A percentile compares a stretch with the other conserved stretches of the same genome.
phyloP scores from a whole-genome alignment of 1,284 basidiomycete genomes.

The Leccinum insigne region DNA sequence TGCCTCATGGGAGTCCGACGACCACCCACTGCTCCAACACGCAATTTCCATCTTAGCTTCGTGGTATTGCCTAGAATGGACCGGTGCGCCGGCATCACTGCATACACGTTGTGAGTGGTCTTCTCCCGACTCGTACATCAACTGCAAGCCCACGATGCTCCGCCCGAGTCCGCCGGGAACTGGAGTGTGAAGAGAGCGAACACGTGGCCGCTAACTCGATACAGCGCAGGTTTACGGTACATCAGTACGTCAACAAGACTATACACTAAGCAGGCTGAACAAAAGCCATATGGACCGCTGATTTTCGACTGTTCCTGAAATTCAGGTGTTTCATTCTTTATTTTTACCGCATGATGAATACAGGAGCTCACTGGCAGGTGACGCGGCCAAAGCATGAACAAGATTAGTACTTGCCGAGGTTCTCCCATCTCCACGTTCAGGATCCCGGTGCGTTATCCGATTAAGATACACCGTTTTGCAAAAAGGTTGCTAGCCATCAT shows the following conservation, averaged over 20 bases:
- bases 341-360: neutral
- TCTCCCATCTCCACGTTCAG: neutral
- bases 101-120: neutral
- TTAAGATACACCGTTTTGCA: neutral
- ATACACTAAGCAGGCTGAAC: neutral
- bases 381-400: neutral
- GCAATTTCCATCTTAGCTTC: conserved; percentile 19
- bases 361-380: neutral
- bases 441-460: neutral
- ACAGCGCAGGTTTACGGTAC: neutral
- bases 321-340: neutral
- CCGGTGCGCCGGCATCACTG: neutral
- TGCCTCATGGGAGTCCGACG: conserved; percentile 20
- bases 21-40: conserved; percentile 4
- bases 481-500: neutral
- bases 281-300: neutral
- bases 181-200: neutral
- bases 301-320: neutral
- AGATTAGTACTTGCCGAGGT: neutral
- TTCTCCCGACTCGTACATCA: neutral
- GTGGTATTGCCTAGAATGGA: neutral
- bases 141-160: neutral
- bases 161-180: neutral
- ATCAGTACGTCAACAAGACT: neutral
- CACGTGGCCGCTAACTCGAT: neutral